phyloP scores from a whole-genome alignment of 202 grass and related monocot genomes.

The Musa balbisiana region DNA sequence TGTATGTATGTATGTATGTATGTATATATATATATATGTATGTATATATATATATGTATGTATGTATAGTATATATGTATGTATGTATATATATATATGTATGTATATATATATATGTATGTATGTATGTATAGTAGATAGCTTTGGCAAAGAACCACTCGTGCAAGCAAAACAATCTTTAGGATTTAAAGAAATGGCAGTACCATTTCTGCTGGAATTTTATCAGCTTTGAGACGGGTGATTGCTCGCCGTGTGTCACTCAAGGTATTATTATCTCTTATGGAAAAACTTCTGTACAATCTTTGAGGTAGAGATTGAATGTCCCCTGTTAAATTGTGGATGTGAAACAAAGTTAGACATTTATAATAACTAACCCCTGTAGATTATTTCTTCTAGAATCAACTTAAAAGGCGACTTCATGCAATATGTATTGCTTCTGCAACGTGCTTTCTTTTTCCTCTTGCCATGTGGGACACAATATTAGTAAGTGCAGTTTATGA shows the following conservation, averaged over 20 bases:
- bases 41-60: no score
- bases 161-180: slow-evolving; percentile 41
- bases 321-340: slow-evolving; percentile 13
- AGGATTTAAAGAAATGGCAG: slow-evolving; percentile 75
- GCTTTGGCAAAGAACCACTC: slow-evolving; percentile 57
- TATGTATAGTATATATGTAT: no score
- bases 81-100: no score
- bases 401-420: slow-evolving; percentile 94
- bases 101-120: no score
- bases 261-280: slow-evolving; percentile 48
- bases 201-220: slow-evolving; percentile 83
- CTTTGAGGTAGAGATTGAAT: slow-evolving; percentile 7
- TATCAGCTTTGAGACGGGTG: slow-evolving; percentile 90
- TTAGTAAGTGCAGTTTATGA: slow-evolving; percentile 46
- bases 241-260: slow-evolving; percentile 90
- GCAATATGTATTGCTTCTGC: slow-evolving; percentile 89
- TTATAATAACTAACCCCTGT: slow-evolving; percentile 6
- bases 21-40: no score
- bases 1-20: no score
- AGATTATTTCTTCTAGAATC: slow-evolving; percentile 61
- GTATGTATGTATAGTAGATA: slow-evolving; percentile 30
- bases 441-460: slow-evolving; percentile 95
- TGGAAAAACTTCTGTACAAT: slow-evolving; percentile 5
- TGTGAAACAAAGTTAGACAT: background rate
- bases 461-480: slow-evolving; percentile 99